A percentile compares a stretch with the other conserved stretches of the same genome.
phyloP scores from a whole-genome alignment of 2,329 filamentous ascomycete species.

The Pseudogymnoascus sp. region DNA sequence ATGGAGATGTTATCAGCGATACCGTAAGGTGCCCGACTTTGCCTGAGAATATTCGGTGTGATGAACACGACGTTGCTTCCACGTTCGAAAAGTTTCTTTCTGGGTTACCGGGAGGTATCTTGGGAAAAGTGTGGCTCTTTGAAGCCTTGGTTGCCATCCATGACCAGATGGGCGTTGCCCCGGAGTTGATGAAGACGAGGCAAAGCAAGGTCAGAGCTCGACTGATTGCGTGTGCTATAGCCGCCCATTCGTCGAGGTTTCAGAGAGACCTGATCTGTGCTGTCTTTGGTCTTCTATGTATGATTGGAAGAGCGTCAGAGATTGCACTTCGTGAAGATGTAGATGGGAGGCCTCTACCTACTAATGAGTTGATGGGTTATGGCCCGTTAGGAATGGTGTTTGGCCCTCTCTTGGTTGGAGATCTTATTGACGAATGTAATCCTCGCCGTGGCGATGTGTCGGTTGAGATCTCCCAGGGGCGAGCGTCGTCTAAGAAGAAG shows the following conservation, averaged over 20 bases:
- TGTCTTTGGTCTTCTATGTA: conserved; percentile 56
- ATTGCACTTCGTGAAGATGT: conserved; percentile 43
- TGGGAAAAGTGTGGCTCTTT: conserved; percentile 54
- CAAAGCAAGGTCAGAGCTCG: conserved; percentile 50
- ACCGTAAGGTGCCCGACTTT: conserved; percentile 53
- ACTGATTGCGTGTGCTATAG: conserved; percentile 57
- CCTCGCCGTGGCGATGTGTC: conserved; percentile 8
- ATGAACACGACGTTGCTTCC: conserved; percentile 57
- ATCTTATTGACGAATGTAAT: conserved; percentile 44
- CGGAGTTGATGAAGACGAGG: conserved; percentile 45
- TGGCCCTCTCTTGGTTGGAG: conserved; percentile 54
- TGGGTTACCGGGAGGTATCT: conserved; percentile 55
- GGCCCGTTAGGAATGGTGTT: conserved; percentile 55
- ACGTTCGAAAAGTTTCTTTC: conserved; percentile 59
- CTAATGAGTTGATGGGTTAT: conserved; percentile 56
- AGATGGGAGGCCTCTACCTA: conserved; percentile 43
- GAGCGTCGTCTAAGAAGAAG: conserved; percentile 18
- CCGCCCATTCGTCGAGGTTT: conserved; percentile 49
- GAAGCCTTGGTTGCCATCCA: conserved; percentile 55
- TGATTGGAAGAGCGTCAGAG: conserved; percentile 52
- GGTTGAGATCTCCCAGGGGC: neutral
- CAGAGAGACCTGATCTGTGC: conserved; percentile 57
- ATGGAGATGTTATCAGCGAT: conserved; percentile 40
- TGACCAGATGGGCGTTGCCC: conserved; percentile 43
- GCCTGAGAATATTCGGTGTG: conserved; percentile 50